Conservation (phyloP, 2,329 filamentous ascomycete species). For the Botrytis pseudocinerea region DNA sequence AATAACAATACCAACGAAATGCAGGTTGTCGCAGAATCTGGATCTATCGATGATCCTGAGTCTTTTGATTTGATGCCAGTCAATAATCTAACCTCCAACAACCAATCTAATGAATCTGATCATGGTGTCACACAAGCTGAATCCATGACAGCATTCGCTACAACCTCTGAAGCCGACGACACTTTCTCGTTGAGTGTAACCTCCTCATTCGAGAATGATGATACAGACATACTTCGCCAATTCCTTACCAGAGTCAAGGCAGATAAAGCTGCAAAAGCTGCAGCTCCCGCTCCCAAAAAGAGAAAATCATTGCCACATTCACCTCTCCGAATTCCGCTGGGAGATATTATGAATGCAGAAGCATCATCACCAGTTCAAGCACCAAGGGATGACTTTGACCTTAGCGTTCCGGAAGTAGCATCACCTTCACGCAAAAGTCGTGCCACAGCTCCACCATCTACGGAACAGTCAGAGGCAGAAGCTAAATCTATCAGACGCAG, state of each 20-base stretch:
- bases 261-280: constrained; percentile 41
- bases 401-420: constrained; percentile 26
- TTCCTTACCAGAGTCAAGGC: constrained; percentile 43
- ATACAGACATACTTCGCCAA: constrained; percentile 43
- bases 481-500: constrained; percentile 37
- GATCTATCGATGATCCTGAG: constrained; percentile 25
- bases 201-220: constrained; percentile 36
- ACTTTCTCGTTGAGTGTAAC: constrained; percentile 19
- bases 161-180: constrained; percentile 25
- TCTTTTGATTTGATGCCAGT: constrained; percentile 27
- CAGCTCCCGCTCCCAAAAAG: constrained; percentile 31
- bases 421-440: constrained; percentile 32
- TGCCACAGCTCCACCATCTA: constrained; percentile 16
- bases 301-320: constrained; percentile 40
- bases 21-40: neutral
- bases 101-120: neutral
- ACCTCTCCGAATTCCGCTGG: constrained; percentile 38
- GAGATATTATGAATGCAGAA: constrained; percentile 27
- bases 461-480: constrained; percentile 30
- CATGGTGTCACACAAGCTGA: constrained; percentile 11
- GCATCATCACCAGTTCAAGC: constrained; percentile 33
- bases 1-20: neutral
- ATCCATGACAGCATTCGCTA: constrained; percentile 25
- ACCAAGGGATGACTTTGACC: constrained; percentile 33
- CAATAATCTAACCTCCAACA: constrained; percentile 5